Percentiles rank a stretch among this genome's conserved stretches.
phyloP scores from a whole-genome alignment of 2,329 filamentous ascomycete species.

The Ceratocystis destructans region DNA sequence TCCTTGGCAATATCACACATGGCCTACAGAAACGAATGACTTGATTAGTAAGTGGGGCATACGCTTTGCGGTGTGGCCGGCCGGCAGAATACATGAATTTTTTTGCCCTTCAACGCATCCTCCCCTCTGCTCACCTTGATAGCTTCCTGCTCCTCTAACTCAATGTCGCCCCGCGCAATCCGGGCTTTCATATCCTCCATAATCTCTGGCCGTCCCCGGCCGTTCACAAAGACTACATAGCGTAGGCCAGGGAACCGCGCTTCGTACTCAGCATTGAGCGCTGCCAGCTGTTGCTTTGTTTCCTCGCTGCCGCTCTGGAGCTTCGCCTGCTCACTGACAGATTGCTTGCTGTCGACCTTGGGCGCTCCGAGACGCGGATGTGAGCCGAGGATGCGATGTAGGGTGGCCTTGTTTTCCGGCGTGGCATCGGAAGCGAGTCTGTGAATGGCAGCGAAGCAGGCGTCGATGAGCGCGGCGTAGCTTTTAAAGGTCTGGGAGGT shows the following conservation, averaged over 20 bases:
- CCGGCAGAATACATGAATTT: constrained; percentile 4
- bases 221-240: constrained; percentile 90
- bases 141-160: constrained; percentile 55
- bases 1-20: constrained; percentile 88
- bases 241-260: constrained; percentile 63
- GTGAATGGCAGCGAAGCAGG: constrained; percentile 47
- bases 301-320: constrained; percentile 45
- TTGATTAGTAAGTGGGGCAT: constrained; percentile 18
- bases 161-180: constrained; percentile 54
- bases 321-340: constrained; percentile 67
- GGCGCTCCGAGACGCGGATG: constrained; percentile 75
- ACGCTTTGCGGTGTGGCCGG: no score
- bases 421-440: constrained; percentile 35
- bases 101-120: not conserved
- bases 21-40: constrained; percentile 38
- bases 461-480: constrained; percentile 56
- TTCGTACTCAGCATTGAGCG: constrained; percentile 68
- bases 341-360: constrained; percentile 70
- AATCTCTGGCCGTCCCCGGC: constrained; percentile 55
- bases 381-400: constrained; percentile 62
- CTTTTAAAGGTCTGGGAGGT: constrained; percentile 41
- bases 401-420: constrained; percentile 34
- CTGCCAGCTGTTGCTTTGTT: constrained; percentile 42
- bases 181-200: constrained; percentile 69
- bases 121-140: constrained; percentile 46